Percentiles rank a stretch among this genome's conserved stretches.
Conservation (phyloP, 768 basidiomycete genomes). For the Exidia glandulosa region DNA sequence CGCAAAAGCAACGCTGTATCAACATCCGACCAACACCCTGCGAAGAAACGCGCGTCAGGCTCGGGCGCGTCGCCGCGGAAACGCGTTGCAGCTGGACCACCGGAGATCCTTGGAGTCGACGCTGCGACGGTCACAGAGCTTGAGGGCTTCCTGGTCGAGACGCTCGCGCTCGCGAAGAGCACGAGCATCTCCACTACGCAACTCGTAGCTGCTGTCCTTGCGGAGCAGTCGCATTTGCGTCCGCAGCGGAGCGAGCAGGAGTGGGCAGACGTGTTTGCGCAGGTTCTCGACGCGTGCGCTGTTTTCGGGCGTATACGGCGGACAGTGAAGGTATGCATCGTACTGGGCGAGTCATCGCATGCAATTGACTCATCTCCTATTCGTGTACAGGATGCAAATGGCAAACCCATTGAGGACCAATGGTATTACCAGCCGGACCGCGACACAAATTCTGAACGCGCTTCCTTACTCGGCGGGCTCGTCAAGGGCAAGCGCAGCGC, state of each 20-base stretch:
- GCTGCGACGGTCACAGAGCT: slow-evolving; percentile 36
- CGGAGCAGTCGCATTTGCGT: slow-evolving; percentile 41
- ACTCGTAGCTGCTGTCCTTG: slow-evolving; percentile 41
- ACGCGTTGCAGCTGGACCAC: background rate
- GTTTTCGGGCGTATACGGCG: slow-evolving; percentile 67
- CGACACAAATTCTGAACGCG: slow-evolving; percentile 63
- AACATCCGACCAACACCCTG: background rate
- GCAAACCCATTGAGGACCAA: slow-evolving; percentile 43
- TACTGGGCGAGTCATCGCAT: background rate
- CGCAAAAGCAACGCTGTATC: background rate
- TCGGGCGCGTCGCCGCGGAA: background rate
- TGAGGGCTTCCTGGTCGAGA: slow-evolving; percentile 59
- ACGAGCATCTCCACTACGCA: slow-evolving; percentile 48
- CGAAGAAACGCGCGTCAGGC: background rate
- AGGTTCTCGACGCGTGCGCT: slow-evolving; percentile 42
- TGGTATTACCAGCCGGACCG: slow-evolving; percentile 72
- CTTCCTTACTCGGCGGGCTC: slow-evolving; percentile 51
- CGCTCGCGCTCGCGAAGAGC: slow-evolving; percentile 60
- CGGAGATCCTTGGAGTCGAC: slow-evolving; percentile 1
- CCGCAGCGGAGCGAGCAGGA: slow-evolving; percentile 25
- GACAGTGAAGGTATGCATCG: slow-evolving; percentile 39
- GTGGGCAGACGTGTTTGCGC: slow-evolving; percentile 40
- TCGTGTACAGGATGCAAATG: slow-evolving; percentile 33
- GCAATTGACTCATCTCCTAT: background rate
- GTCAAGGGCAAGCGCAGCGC: slow-evolving; percentile 70